phyloP scores from a whole-genome alignment of 768 basidiomycete species.

The Punctularia strigosozonata region DNA sequence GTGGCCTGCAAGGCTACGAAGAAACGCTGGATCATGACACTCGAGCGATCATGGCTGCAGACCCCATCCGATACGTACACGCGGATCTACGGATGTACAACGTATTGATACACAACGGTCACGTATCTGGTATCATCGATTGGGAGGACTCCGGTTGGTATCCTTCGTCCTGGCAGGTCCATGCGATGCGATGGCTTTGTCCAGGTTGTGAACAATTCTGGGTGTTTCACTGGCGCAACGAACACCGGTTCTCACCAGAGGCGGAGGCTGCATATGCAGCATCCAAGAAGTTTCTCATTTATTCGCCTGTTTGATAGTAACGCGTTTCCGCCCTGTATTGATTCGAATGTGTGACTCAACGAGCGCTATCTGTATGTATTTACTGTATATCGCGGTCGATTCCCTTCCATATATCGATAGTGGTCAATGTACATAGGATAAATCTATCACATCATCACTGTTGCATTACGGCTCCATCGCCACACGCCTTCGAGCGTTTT shows the following conservation, averaged over 20 bases:
- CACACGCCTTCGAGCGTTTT: too few species aligned
- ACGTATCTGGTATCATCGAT: slow-evolving; percentile 13
- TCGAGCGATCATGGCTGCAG: not conserved
- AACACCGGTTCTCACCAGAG: not conserved
- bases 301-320: not conserved
- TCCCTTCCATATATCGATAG: too few species aligned
- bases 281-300: not conserved
- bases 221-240: not conserved
- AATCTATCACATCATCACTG: too few species aligned
- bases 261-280: not conserved
- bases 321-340: too few species aligned
- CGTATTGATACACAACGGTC: slow-evolving; percentile 12
- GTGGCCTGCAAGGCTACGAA: not conserved
- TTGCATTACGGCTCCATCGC: too few species aligned
- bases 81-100: slow-evolving; percentile 12
- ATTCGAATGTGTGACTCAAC: too few species aligned
- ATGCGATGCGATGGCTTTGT: not conserved
- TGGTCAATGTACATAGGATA: too few species aligned
- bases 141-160: slow-evolving; percentile 16
- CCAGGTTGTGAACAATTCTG: not conserved
- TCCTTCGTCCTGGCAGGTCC: slow-evolving; percentile 12
- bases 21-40: not conserved
- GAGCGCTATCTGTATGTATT: too few species aligned
- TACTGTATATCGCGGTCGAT: too few species aligned
- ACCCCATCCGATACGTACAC: not conserved